Evolutionary conservation across 2,329 filamentous ascomycete genomes (phyloP).

Genomic region (Elsinoe arachidis): DNA sequence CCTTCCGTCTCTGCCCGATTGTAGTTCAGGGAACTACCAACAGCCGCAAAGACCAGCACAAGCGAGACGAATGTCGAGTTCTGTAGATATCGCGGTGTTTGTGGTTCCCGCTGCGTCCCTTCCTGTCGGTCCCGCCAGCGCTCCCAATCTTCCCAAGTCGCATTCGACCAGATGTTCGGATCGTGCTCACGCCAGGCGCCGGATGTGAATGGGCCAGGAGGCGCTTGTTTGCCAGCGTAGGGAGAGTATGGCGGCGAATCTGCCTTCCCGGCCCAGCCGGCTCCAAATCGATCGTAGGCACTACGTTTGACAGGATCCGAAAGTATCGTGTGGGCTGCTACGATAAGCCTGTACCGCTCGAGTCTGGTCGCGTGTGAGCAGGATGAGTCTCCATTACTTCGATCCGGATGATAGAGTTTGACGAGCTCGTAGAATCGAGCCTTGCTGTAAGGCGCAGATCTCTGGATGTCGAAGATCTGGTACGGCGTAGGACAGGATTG

Average conservation of each 20-base stretch:
- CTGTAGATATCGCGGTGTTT: constrained; percentile 58
- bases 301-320: constrained; percentile 69
- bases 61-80: constrained; percentile 70
- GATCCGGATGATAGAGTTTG: constrained; percentile 92
- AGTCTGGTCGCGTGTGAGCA: constrained; percentile 53
- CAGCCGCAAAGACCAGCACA: constrained; percentile 58
- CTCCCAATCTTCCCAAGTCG: constrained; percentile 98
- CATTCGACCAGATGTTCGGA: constrained; percentile 56
- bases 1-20: constrained; percentile 58
- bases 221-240: constrained; percentile 22
- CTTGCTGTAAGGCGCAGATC: constrained; percentile 67
- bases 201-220: constrained; percentile 25
- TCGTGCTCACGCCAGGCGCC: constrained; percentile 30
- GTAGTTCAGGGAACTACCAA: constrained; percentile 65
- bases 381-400: constrained; percentile 30
- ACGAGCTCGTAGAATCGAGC: constrained; percentile 79
- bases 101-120: constrained; percentile 29
- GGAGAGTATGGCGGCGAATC: constrained; percentile 21
- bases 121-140: constrained; percentile 51
- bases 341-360: constrained; percentile 84
- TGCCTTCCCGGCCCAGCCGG: constrained; percentile 61
- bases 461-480: constrained; percentile 65
- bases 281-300: constrained; percentile 72
- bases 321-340: constrained; percentile 81
- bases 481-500: constrained; percentile 65